Evolutionary conservation across 768 basidiomycete genomes (phyloP), one percentile per base, ranked within the genome.

Genomic region (Boletus vermiculosoides): DNA sequence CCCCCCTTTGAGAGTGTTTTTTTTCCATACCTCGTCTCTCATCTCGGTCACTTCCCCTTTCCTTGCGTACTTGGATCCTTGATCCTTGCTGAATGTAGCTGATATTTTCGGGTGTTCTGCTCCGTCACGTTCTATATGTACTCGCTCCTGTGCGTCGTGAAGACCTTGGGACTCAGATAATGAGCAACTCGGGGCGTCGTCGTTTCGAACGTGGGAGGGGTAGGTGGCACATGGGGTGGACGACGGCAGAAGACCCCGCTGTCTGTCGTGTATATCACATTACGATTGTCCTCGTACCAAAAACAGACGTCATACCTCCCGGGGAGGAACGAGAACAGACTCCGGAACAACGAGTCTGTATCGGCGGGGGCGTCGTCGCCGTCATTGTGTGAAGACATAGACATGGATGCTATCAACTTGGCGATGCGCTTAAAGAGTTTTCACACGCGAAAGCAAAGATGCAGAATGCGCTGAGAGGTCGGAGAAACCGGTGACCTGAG

Each of bases 371-470:
- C 5, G 12, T 47, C 54, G 9, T 49, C 62, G 23, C 9, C 5
- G 8, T 34, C 7, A 10, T 28, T n/a, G 33, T 39, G 55, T 33
- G 51, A 47, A 44, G 36, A 53, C 7, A 20, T 20, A 45, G 52
- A 49, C 64, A 56, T 58, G 57, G 52, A 16, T 45, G 28, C 28
- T 15, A 54, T 48, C 47, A 42, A 12, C 51, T 52, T 52, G 56
- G 52, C 34, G 52, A 66, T 23, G 49, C 50, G 60, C 5, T 22
- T 39, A 40, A 37, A 5, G 37, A 64, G 45, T 28, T 56, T 52
- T 49, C 60, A 54, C 63, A 56, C 58, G 13, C 63, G 37, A 48
- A 31, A 55, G 49, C 25, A 49, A 48, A 51, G 46, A 56, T 66
- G 44, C 52, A 63, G 45, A 39, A 55, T 10, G 41, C 41, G 49